Conservation (phyloP, 2,329 filamentous ascomycete species). For the Cordyceps fumosorosea region DNA sequence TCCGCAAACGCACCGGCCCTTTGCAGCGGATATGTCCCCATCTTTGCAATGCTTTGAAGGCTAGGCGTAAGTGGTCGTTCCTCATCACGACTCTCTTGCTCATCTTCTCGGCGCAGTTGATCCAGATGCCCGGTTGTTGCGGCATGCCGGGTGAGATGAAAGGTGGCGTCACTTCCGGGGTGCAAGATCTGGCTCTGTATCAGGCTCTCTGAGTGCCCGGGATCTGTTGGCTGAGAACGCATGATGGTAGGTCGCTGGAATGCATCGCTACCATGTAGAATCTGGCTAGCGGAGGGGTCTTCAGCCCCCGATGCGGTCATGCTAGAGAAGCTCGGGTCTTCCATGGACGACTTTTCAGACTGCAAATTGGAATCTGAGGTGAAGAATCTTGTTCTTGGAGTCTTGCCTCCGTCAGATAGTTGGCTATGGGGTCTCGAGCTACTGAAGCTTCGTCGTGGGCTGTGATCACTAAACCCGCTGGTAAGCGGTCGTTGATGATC, state of each 20-base stretch:
- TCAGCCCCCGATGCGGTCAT: conserved; percentile 63
- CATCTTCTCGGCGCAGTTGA: neutral
- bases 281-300: conserved; percentile 85
- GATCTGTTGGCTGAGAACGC: conserved; percentile 42
- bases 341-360: conserved; percentile 50
- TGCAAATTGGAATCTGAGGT: conserved; percentile 71
- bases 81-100: neutral
- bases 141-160: conserved; percentile 6
- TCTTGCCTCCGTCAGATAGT: conserved; percentile 32
- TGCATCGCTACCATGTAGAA: conserved; percentile 77
- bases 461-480: conserved; percentile 34
- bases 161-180: neutral
- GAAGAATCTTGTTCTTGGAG: conserved; percentile 43
- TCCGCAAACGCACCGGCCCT: conserved; percentile 76
- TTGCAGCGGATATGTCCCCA: conserved; percentile 73
- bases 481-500: conserved; percentile 36
- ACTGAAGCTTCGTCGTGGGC: conserved; percentile 57
- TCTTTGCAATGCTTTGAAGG: conserved; percentile 47
- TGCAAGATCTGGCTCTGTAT: conserved; percentile 15
- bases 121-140: conserved; percentile 11
- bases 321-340: conserved; percentile 67
- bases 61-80: conserved; percentile 30
- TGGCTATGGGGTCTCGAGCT: conserved; percentile 46
- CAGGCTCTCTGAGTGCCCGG: conserved; percentile 31
- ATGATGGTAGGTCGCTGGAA: conserved; percentile 71